A percentile compares a stretch with the other conserved stretches of the same genome.
Conservation (phyloP, 768 basidiomycete genomes). For the Chiua virens region DNA sequence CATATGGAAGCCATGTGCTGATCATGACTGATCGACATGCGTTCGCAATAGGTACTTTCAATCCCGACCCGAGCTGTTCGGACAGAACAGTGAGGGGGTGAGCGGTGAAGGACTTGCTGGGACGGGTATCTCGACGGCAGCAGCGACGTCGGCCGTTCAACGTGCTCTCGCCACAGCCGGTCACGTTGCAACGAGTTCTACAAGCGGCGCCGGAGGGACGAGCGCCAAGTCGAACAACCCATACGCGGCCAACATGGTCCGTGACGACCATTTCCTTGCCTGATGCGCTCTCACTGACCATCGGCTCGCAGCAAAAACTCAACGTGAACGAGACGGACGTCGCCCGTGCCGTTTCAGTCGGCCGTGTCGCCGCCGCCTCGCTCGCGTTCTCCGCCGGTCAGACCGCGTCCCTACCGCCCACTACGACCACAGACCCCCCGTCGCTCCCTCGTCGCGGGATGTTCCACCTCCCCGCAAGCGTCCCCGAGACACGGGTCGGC, state of each 20-base stretch:
- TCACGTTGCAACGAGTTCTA: no score
- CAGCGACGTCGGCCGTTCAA: slow-evolving; percentile 44
- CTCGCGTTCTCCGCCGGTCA: slow-evolving; percentile 44
- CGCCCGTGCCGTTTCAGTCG: slow-evolving; percentile 36
- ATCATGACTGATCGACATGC: background rate
- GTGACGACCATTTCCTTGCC: slow-evolving; percentile 6
- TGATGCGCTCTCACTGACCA: no score
- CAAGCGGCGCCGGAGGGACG: no score
- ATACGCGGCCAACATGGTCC: slow-evolving; percentile 33
- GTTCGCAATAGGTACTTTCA: slow-evolving; percentile 59
- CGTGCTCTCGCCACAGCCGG: slow-evolving; percentile 42
- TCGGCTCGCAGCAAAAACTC: no score
- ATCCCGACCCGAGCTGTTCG: slow-evolving; percentile 66
- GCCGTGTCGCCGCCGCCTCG: slow-evolving; percentile 59
- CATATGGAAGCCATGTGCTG: background rate
- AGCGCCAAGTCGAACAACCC: slow-evolving; percentile 35
- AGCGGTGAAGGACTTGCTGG: slow-evolving; percentile 19
- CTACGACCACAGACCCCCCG: background rate
- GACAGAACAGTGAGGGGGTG: slow-evolving; percentile 22
- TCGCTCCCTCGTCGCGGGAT: slow-evolving; percentile 14
- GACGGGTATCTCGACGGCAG: slow-evolving; percentile 20
- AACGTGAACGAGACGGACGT: slow-evolving; percentile 35
- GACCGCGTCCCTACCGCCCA: no score
- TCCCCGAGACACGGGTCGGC: slow-evolving; percentile 16
- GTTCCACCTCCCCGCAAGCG: background rate